These are phyloP conservation scores for Chaetomium olivaceum DNA, from an alignment of 2,329 filamentous ascomycete species.

Conservation along the genomic window DNA sequence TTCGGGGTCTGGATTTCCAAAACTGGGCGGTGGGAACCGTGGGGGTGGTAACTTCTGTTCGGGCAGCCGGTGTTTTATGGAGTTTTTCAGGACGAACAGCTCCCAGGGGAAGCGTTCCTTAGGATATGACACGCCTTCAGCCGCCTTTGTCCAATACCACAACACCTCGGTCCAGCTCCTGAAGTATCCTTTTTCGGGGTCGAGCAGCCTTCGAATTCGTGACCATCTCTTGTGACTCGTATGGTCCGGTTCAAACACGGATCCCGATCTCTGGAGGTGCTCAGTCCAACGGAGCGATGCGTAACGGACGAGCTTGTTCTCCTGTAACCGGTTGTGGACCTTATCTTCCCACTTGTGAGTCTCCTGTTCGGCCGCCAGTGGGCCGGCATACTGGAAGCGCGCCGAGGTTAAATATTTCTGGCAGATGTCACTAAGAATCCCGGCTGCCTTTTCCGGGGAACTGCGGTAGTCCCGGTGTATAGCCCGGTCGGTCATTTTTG, in stretches of 20 bases:
- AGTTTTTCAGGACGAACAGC: neutral
- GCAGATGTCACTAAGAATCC: neutral
- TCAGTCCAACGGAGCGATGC: neutral
- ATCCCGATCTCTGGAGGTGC: neutral
- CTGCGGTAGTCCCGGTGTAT: neutral
- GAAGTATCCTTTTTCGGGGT: neutral
- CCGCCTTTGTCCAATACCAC: neutral
- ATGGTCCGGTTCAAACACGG: neutral
- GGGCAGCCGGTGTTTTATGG: no score
- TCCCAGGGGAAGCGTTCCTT: neutral
- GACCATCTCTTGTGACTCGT: neutral
- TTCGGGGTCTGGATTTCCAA: no score
- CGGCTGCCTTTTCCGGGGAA: neutral
- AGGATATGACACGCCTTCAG: neutral
- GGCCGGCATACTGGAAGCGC: neutral
- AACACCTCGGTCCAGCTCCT: neutral
- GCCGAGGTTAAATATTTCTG: neutral
- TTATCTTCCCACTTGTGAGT: neutral
- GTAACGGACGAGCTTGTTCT: neutral
- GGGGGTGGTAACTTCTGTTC: neutral
- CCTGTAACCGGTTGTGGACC: neutral
- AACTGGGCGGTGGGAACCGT: no score
- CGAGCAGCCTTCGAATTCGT: neutral
- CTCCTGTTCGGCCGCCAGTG: no score
- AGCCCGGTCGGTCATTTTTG: neutral